These are phyloP conservation scores for Rhinocladiella similis DNA, from an alignment of 2,329 filamentous ascomycete genomes.

Conservation along the genomic window DNA sequence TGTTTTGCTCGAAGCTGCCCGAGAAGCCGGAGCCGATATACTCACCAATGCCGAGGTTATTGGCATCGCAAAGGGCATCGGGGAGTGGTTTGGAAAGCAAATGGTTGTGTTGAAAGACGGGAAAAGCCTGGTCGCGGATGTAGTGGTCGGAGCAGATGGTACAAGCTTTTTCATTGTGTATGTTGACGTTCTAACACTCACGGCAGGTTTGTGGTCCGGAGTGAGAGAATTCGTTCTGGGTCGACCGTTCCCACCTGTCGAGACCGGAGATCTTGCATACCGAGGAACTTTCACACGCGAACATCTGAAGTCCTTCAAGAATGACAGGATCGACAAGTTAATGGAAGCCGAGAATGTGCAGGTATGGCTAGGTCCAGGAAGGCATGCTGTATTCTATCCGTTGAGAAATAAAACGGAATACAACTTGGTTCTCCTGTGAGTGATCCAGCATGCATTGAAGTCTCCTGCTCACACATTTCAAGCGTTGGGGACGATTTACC, in stretches of 20 bases:
- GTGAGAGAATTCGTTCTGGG: conserved; percentile 47
- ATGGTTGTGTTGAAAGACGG: conserved; percentile 8
- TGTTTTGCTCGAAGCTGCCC: conserved; percentile 21
- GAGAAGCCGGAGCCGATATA: conserved; percentile 2
- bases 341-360: conserved; percentile 4
- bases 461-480: not conserved
- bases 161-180: not conserved
- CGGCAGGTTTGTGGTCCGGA: conserved; percentile 38
- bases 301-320: conserved; percentile 1
- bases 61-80: conserved; percentile 1
- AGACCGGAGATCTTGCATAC: conserved; percentile 59
- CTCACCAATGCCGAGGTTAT: conserved; percentile 9
- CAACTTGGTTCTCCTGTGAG: conserved; percentile 18
- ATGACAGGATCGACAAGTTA: not conserved
- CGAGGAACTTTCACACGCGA: conserved; percentile 1
- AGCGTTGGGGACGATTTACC: conserved; percentile 12
- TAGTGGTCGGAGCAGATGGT: conserved; percentile 51
- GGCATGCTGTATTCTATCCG: conserved; percentile 19
- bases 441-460: not conserved
- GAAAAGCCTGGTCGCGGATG: conserved; percentile 31
- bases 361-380: conserved; percentile 6
- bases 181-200: not conserved
- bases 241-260: conserved; percentile 43
- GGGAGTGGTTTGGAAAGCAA: conserved; percentile 3
- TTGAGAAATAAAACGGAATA: conserved; percentile 18